A percentile compares a stretch with the other conserved stretches of the same genome.
These are phyloP conservation scores for Zizania palustris DNA, from an alignment of 202 grass and related monocot species.

Conservation along the genomic window DNA sequence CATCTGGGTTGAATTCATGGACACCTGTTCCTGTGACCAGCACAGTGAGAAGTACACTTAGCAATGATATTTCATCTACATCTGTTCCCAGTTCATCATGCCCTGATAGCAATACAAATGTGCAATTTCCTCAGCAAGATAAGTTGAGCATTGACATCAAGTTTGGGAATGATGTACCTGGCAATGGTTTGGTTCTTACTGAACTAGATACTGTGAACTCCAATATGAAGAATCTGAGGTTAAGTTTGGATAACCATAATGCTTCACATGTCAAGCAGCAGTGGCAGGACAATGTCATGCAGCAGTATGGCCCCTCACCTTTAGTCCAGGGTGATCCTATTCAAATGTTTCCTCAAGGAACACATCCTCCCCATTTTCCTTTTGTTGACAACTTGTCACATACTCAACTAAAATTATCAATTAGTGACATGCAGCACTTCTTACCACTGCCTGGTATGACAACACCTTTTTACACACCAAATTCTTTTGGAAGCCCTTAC, in stretches of 20 bases:
- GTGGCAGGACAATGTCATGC: slow-evolving; percentile 49
- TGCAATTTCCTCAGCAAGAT: slow-evolving; percentile 47
- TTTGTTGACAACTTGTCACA: slow-evolving; percentile 50
- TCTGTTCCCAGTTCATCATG: slow-evolving; percentile 46
- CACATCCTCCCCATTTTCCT: slow-evolving; percentile 45
- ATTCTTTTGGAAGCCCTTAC: slow-evolving; percentile 61
- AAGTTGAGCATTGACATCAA: slow-evolving; percentile 25
- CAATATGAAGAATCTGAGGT: slow-evolving; percentile 61
- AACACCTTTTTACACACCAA: slow-evolving; percentile 61
- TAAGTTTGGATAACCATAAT: slow-evolving; percentile 52
- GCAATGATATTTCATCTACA: slow-evolving; percentile 11
- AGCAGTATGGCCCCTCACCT: slow-evolving; percentile 41
- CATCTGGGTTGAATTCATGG: slow-evolving; percentile 50
- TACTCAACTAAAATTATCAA: slow-evolving; percentile 63
- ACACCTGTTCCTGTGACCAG: slow-evolving; percentile 34
- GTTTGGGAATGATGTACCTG: slow-evolving; percentile 43
- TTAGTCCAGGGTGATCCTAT: slow-evolving; percentile 47
- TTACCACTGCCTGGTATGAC: slow-evolving; percentile 55
- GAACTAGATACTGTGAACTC: slow-evolving; percentile 53
- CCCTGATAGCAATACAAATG: slow-evolving; percentile 43
- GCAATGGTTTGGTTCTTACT: slow-evolving; percentile 34
- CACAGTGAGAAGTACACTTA: slow-evolving; percentile 41
- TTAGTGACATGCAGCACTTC: slow-evolving; percentile 62
- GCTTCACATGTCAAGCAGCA: slow-evolving; percentile 45
- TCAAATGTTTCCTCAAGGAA: slow-evolving; percentile 55